Evolutionary conservation across 2,329 filamentous ascomycete genomes (phyloP).

Genomic region (Tetracladium maxilliforme): DNA sequence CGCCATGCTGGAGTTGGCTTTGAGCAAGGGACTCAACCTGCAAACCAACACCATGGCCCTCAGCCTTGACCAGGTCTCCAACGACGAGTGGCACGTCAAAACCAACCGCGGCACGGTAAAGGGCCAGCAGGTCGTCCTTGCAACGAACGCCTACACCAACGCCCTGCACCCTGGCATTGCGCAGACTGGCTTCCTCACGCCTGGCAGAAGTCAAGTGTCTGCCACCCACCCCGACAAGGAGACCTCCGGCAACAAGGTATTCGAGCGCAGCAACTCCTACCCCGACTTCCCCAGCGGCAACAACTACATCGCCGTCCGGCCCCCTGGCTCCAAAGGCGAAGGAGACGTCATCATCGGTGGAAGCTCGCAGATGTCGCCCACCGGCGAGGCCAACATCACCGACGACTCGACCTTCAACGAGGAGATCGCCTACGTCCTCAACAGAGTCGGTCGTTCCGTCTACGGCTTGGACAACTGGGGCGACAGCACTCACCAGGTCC

Average conservation of each 20-base stretch:
- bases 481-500: conserved; percentile 25
- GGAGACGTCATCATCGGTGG: conserved; percentile 17
- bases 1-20: conserved; percentile 9
- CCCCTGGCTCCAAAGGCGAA: conserved; percentile 9
- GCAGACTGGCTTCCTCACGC: conserved; percentile 26
- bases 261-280: conserved; percentile 10
- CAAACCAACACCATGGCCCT: conserved; percentile 11
- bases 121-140: conserved; percentile 28
- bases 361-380: conserved; percentile 6
- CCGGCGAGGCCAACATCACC: conserved; percentile 9
- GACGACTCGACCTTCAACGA: conserved; percentile 12
- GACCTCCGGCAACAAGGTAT: conserved; percentile 9
- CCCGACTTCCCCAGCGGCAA: conserved; percentile 14
- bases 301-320: conserved; percentile 19
- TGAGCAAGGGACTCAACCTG: conserved; percentile 5
- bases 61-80: conserved; percentile 7
- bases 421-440: conserved; percentile 12
- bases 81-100: conserved; percentile 19
- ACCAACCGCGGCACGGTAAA: conserved; percentile 26
- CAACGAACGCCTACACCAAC: conserved; percentile 38
- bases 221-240: conserved; percentile 19
- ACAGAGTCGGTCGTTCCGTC: no score
- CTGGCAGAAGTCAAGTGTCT: conserved; percentile 32
- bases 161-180: conserved; percentile 25
- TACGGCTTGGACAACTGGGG: conserved; percentile 26